phyloP scores from a whole-genome alignment of 768 basidiomycete genomes.

The Pulveroboletus ravenelii region DNA sequence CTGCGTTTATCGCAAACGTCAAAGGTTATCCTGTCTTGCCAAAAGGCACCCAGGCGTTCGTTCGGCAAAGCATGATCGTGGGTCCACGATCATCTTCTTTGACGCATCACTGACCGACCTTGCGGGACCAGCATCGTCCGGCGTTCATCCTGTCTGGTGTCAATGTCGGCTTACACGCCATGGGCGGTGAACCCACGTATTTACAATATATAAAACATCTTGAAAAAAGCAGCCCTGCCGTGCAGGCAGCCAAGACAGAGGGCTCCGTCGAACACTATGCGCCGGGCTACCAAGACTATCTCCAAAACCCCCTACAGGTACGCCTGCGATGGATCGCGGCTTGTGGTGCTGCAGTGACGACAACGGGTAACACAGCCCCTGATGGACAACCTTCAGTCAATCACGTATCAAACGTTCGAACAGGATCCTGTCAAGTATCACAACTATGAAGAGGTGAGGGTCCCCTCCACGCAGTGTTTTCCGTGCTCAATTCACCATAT shows the following conservation, averaged over 20 bases:
- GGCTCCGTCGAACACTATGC: conserved; percentile 89
- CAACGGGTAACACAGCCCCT: conserved; percentile 55
- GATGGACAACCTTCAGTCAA: conserved; percentile 95
- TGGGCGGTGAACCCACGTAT: conserved; percentile 85
- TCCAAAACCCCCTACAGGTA: conserved; percentile 93
- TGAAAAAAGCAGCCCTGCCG: conserved; percentile 68
- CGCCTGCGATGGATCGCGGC: conserved; percentile 13
- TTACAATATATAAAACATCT: conserved; percentile 83
- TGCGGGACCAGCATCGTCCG: conserved; percentile 65
- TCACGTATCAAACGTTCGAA: conserved; percentile 97
- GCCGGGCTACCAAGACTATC: conserved; percentile 89
- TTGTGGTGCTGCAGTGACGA: conserved; percentile 6
- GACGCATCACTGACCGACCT: conserved; percentile 15
- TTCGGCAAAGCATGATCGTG: conserved; percentile 85
- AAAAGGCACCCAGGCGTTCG: conserved; percentile 87
- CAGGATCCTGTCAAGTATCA: conserved; percentile 95
- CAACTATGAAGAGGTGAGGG: conserved; percentile 84
- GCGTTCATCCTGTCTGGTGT: conserved; percentile 78
- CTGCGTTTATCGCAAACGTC: conserved; percentile 89
- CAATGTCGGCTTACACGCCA: conserved; percentile 55
- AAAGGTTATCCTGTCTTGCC: conserved; percentile 97
- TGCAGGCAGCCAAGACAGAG: conserved; percentile 56
- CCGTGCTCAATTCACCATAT: conserved; percentile 7
- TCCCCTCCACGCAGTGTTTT: conserved; percentile 6
- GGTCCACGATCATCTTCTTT: conserved; percentile 25